Evolutionary conservation across 495 filamentous ascomycete genomes (phyloP).

Genomic region (Aspergillus kassunensis): DNA sequence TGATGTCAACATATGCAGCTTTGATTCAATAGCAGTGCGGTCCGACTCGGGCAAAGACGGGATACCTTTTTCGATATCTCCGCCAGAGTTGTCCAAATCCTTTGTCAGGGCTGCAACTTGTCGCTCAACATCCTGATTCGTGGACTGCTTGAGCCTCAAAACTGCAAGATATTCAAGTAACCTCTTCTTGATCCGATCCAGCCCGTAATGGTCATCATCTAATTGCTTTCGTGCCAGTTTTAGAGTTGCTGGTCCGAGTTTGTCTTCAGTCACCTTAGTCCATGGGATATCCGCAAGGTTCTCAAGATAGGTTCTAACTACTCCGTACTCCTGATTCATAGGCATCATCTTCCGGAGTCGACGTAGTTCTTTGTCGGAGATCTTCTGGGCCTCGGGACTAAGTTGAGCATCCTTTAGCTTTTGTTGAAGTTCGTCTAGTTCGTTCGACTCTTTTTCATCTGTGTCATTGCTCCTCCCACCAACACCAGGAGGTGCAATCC

Average conservation of each 20-base stretch:
- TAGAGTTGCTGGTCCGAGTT: slow-evolving; percentile 78
- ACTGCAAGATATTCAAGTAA: slow-evolving; percentile 95
- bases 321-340: slow-evolving; percentile 89
- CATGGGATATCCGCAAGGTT: slow-evolving; percentile 94
- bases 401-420: slow-evolving; percentile 77
- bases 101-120: slow-evolving; percentile 66
- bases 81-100: slow-evolving; percentile 45
- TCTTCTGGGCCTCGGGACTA: slow-evolving; percentile 70
- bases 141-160: slow-evolving; percentile 84
- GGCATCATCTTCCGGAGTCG: slow-evolving; percentile 93
- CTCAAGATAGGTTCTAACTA: slow-evolving; percentile 91
- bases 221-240: slow-evolving; percentile 79
- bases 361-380: slow-evolving; percentile 84
- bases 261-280: slow-evolving; percentile 80
- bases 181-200: slow-evolving; percentile 97
- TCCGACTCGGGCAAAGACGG: slow-evolving; percentile 37
- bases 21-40: slow-evolving; percentile 47
- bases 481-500: slow-evolving; percentile 48
- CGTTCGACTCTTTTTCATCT: slow-evolving; percentile 72
- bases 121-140: slow-evolving; percentile 73
- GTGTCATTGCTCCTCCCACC: slow-evolving; percentile 46
- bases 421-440: slow-evolving; percentile 89
- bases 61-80: slow-evolving; percentile 37
- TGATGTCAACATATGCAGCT: slow-evolving; percentile 64
- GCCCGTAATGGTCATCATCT: slow-evolving; percentile 92